Base-by-base conservation (phyloP, 2,329 filamentous ascomycete genomes). In the Fusarium subtropicale region DNA sequence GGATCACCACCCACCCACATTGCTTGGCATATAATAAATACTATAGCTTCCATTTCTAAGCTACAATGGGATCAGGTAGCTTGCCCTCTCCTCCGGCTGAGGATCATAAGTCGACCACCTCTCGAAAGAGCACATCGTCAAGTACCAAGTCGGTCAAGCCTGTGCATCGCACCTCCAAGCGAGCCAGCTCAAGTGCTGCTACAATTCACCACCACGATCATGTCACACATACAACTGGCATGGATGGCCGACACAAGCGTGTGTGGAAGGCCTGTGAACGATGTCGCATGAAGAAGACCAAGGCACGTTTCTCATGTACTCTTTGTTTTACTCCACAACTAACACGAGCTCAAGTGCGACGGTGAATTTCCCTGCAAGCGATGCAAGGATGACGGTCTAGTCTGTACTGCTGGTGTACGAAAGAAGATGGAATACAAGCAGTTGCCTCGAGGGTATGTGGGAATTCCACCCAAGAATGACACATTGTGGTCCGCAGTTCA, bases 381-480 rank as follows among this genome's bases (percentile, higher is more conserved):
- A 72, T 90, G 88, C 77, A 90, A 88, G 77, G 87, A 90, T 70
- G 88, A 90, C 65, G 87, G 87, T 18, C 80, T 89, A 10, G 86
- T 90, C 22, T 90, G 88, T 78, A 89, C 86, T 10, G 87, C 87
- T 18, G 88, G 88, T 10, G 85, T 87, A 16, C 81, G 88, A 66
- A 90, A 90, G 75, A 90, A 90, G 85, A 87, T 87, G n/a, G 88
- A 90, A 73, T 90, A 88, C 76, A 90, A 90, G 80, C 87, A 90
- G 78, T 76, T 90, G 47, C 88, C 88, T 13, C 80, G 85, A 81
- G 88, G 88, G 84, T 89, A 83, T 61, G 84, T 76, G 18, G 48
- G 13, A 22, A 26, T 41, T 5, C 18, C 18, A 39, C 36, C 30
- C 30, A 34, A 39, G 22, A 50, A 33, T 28, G n/a, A 59, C 28